Base-by-base conservation (phyloP, 805 yeast genomes). In the Ogataea nitratoaversa region DNA sequence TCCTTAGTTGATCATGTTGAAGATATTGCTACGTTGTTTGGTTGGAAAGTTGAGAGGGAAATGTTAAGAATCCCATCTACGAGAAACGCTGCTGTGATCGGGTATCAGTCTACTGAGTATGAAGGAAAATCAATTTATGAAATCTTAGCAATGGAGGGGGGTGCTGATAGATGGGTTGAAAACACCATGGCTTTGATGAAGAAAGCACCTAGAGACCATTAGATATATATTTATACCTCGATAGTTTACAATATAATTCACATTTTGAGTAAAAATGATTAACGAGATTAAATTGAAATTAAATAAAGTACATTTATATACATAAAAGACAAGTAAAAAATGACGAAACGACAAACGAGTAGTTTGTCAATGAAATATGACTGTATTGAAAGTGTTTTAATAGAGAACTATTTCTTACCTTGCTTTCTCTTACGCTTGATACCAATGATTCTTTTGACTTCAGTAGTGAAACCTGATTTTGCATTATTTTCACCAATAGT, bases 41-140 rank as follows among this genome's bases (percentile, higher is more conserved):
- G 97, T 0, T 91, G 98, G 98, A 65, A 72, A 12, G 84, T 82
- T 1, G 83, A 87, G 53, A 76, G 82, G 51, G 98, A 91, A 59
- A 83, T 84, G 84, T 65, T 91, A 34, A 72, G 98, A 42, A 91
- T 91, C 19, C 98, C 98, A 24, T 86, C 96, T 42, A 91, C 98
- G 0, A 69, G 97, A 59, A 91, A 91, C 56, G 88, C 95, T 1
- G 97, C 97, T 0, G 66, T 91, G 13, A 79, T 91, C 36, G 96
- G 95, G 0, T 70, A 75, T 38, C 62, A 68, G 28, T 46, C 52
- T 5, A 58, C 56, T 29, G 41, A 52, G 9, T 49, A 60, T 9
- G 24, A 43, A 3, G 40, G 41, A 1, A 67, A 62, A 50, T 67
- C 62, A 43, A 65, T 83, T 1, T 72, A 75, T 48, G 86, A 84